Percentiles rank a stretch among this genome's conserved stretches.
These are phyloP conservation scores for Aureobasidium mangrovei DNA, from an alignment of 2,329 filamentous ascomycete genomes.

Conservation along the genomic window DNA sequence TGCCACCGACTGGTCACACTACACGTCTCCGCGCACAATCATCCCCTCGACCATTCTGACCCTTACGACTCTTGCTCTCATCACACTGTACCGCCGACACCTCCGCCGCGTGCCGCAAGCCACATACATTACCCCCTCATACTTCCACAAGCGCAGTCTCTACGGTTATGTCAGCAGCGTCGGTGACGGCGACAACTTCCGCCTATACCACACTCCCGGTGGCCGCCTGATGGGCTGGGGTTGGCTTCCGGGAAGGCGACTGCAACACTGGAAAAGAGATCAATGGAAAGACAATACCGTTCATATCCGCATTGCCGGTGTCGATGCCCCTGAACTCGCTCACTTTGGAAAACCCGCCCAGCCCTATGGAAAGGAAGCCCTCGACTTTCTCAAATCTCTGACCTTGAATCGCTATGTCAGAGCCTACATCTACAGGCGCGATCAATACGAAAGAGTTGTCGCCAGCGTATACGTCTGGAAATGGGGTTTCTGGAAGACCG, in stretches of 20 bases:
- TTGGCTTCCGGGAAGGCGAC: slow-evolving; percentile 20
- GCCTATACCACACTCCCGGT: slow-evolving; percentile 90
- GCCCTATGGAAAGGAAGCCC: slow-evolving; percentile 71
- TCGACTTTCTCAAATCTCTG: slow-evolving; percentile 68
- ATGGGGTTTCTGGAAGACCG: slow-evolving; percentile 51
- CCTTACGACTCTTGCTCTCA: slow-evolving; percentile 44
- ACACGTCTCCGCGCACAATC: slow-evolving; percentile 39
- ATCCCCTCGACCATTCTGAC: slow-evolving; percentile 42
- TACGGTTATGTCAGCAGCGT: slow-evolving; percentile 87
- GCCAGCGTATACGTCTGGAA: slow-evolving; percentile 71
- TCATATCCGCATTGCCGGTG: slow-evolving; percentile 76
- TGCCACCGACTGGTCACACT: slow-evolving; percentile 45
- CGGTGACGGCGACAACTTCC: slow-evolving; percentile 93
- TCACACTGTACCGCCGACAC: slow-evolving; percentile 59
- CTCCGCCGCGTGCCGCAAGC: slow-evolving; percentile 76
- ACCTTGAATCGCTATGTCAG: slow-evolving; percentile 66
- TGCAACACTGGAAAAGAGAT: not conserved
- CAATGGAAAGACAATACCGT: slow-evolving; percentile 48
- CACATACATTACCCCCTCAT: slow-evolving; percentile 62
- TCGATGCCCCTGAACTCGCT: slow-evolving; percentile 86
- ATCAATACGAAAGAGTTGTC: slow-evolving; percentile 89
- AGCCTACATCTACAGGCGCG: slow-evolving; percentile 70
- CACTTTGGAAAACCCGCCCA: slow-evolving; percentile 88
- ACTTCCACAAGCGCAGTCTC: slow-evolving; percentile 64
- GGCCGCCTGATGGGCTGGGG: slow-evolving; percentile 82